phyloP scores from a whole-genome alignment of 768 basidiomycete genomes.

The Pleurotus salmoneostramineus region DNA sequence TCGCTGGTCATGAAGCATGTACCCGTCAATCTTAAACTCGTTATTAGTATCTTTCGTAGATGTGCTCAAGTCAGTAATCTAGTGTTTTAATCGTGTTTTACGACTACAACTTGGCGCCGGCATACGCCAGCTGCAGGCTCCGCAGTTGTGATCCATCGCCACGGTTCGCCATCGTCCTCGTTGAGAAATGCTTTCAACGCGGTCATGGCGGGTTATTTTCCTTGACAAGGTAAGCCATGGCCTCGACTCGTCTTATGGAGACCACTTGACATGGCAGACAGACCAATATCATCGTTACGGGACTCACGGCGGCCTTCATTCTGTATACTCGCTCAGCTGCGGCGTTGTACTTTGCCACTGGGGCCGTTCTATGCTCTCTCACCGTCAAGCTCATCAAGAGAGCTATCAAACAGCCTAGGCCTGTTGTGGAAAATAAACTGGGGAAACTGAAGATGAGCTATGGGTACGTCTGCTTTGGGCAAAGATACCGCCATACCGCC shows the following conservation, averaged over 20 bases:
- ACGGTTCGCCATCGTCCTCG: neutral
- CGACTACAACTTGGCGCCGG: too few relatives aligned
- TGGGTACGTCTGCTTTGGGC: slow-evolving; percentile 44
- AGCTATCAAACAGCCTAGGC: slow-evolving; percentile 63
- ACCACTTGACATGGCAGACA: slow-evolving; percentile 18
- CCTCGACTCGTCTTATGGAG: neutral
- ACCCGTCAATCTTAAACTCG: neutral
- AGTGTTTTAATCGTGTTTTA: neutral
- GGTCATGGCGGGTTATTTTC: slow-evolving; percentile 27
- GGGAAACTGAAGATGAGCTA: slow-evolving; percentile 49
- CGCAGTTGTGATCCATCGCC: neutral
- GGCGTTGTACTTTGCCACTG: slow-evolving; percentile 54
- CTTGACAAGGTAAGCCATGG: slow-evolving; percentile 34
- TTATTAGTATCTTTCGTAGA: neutral
- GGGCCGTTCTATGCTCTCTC: slow-evolving; percentile 51
- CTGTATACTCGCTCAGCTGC: slow-evolving; percentile 63
- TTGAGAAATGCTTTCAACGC: slow-evolving; percentile 6
- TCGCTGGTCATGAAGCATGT: neutral
- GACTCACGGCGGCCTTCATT: slow-evolving; percentile 42
- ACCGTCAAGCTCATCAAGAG: slow-evolving; percentile 62
- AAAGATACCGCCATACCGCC: neutral
- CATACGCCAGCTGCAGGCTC: too few relatives aligned
- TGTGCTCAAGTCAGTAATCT: neutral
- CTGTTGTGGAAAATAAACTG: slow-evolving; percentile 18
- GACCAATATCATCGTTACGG: slow-evolving; percentile 58